Conservation (phyloP, 2,329 filamentous ascomycete species). For the Curvularia hawaiiensis region DNA sequence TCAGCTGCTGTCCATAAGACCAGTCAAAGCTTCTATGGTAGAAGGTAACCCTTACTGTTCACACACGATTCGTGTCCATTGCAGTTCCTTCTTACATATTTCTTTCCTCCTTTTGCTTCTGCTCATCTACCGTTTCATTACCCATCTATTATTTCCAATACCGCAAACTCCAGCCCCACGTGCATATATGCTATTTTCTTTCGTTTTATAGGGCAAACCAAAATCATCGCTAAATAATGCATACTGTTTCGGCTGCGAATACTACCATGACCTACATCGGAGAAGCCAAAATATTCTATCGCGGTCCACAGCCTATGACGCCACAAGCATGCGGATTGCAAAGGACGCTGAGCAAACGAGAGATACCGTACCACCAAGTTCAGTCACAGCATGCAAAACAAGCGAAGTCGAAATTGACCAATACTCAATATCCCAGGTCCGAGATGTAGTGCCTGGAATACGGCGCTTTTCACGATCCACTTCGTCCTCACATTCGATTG, state of each 20-base stretch:
- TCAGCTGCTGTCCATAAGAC: neutral
- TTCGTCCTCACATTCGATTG: neutral
- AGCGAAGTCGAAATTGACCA: neutral
- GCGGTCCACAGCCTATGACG: neutral
- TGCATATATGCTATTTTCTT: neutral
- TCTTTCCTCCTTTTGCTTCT: neutral
- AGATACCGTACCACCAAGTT: neutral
- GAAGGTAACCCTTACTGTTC: neutral
- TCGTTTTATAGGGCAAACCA: neutral
- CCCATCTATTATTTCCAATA: neutral
- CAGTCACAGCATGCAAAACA: neutral
- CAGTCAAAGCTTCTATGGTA: neutral
- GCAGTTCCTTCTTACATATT: neutral
- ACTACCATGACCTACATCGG: neutral
- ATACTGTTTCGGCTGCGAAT: neutral
- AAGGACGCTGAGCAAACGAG: neutral
- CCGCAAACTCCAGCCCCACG: neutral
- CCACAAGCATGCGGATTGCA: neutral
- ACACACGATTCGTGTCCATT: neutral
- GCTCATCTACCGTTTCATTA: neutral
- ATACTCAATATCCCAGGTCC: constrained; percentile 4
- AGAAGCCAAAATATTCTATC: neutral
- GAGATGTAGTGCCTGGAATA: constrained; percentile 7
- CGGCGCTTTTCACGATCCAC: neutral
- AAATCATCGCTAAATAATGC: neutral